Base-by-base conservation (phyloP, 768 basidiomycete species). In the Suillus variegatus region DNA sequence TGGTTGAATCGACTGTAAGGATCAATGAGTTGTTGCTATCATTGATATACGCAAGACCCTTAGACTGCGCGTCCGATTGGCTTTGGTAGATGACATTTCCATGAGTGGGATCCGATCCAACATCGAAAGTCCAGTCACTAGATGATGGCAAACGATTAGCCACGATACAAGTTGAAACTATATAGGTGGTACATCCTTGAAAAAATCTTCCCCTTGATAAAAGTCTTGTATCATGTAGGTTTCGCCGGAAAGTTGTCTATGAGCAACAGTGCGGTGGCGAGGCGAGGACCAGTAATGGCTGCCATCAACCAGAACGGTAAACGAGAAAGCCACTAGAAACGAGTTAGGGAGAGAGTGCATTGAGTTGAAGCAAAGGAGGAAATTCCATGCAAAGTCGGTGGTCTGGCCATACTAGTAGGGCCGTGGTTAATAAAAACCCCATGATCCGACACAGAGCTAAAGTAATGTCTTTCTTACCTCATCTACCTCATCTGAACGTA, bases 51-150 rank as follows among this genome's bases (percentile, higher is more conserved):
- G 89, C 86, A 44, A 94, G 83, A 1, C 82, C 82, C 44, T 85
- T 79, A 13, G 74, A 68, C 62, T 76, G 77, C 1, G 91, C 90
- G 25, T 85, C 76, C 1, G 75, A 71, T 70, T 78, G 73, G 41
- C 70, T 76, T 65, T 86, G 78, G 73, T 86, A 94, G 64, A 85
- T 82, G 60, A 93, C 92, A 36, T 76, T 77, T 20, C 92, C 92
- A 67, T 86, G 76, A 1, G 92, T 93, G 3, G 92, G 92, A 75
- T 94, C 92, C 16, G 74, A 14, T 4, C 68, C 76, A 13, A 80
- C 80, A 77, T 85, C 91, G 78, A 91, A 93, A 41, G 87, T 77
- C 88, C 88, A 93, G 52, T 84, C 70, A 57, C 90, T 92, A 68
- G n/a, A 70, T 25, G 64, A 16, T 25, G 9, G 18, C 20, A 18